Conservation (phyloP, 805 yeast genomes). For the Wickerhamomyces silvicola region DNA sequence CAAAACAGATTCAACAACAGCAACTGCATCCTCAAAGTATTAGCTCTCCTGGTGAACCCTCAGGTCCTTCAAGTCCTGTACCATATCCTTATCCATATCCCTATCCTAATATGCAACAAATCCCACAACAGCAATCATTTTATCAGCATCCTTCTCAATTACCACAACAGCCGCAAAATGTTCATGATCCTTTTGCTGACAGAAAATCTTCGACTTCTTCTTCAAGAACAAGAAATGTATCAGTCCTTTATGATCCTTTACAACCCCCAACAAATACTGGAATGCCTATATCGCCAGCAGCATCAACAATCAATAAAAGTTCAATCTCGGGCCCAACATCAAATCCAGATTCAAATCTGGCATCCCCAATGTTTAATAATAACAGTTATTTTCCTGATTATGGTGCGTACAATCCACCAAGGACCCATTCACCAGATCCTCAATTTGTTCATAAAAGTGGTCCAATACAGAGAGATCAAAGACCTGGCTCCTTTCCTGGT, state of each 20-base stretch:
- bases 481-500: constrained; percentile 21
- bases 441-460: constrained; percentile 3
- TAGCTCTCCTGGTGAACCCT: constrained; percentile 5
- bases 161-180: constrained; percentile 10
- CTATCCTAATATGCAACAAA: background rate
- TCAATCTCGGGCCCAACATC: constrained; percentile 15
- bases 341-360: constrained; percentile 4
- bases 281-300: constrained; percentile 13
- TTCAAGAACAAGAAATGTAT: constrained; percentile 19
- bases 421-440: constrained; percentile 12
- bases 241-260: constrained; percentile 22
- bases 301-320: constrained; percentile 7
- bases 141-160: constrained; percentile 5
- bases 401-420: constrained; percentile 4
- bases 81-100: constrained; percentile 20
- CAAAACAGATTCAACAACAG: constrained; percentile 6
- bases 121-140: constrained; percentile 9
- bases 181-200: constrained; percentile 21
- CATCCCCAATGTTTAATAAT: constrained; percentile 5
- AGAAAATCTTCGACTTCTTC: constrained; percentile 17
- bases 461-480: constrained; percentile 10
- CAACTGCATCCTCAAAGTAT: constrained; percentile 4
- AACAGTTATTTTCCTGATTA: constrained; percentile 18
- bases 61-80: constrained; percentile 10
- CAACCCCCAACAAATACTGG: constrained; percentile 11